Conservation (phyloP, 2,329 filamentous ascomycete genomes). For the Claviceps citrina region DNA sequence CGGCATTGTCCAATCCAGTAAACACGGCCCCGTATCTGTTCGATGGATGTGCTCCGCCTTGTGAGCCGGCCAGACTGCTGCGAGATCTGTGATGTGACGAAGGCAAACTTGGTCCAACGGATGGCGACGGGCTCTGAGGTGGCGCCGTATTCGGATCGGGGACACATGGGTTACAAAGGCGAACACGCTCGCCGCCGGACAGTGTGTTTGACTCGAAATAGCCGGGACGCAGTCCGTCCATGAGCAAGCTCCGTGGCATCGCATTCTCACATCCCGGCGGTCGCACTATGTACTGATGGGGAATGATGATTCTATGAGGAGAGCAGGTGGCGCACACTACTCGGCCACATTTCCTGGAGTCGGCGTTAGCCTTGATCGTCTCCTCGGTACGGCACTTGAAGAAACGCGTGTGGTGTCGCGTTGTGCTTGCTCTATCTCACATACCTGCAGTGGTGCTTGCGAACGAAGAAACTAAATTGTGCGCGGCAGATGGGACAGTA, state of each 20-base stretch:
- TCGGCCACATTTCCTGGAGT: constrained; percentile 64
- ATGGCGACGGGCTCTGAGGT: constrained; percentile 27
- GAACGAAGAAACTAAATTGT: constrained; percentile 68
- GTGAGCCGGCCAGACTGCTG: constrained; percentile 25
- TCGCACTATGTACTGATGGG: constrained; percentile 79
- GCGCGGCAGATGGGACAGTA: constrained; percentile 72
- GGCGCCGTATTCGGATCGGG: constrained; percentile 45
- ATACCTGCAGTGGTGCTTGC: constrained; percentile 85
- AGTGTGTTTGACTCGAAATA: constrained; percentile 29
- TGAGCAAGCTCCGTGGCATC: constrained; percentile 20
- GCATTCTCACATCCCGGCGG: constrained; percentile 40
- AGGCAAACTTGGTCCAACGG: constrained; percentile 18
- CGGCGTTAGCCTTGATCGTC: constrained; percentile 6
- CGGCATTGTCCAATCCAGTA: constrained; percentile 16
- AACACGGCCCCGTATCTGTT: constrained; percentile 24
- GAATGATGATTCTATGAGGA: constrained; percentile 87
- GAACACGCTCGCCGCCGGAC: constrained; percentile 40
- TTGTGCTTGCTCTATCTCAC: not conserved
- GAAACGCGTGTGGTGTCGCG: not conserved
- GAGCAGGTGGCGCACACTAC: constrained; percentile 86
- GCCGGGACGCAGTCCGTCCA: constrained; percentile 24
- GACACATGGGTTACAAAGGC: constrained; percentile 47
- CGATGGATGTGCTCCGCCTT: constrained; percentile 15
- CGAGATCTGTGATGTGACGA: constrained; percentile 29
- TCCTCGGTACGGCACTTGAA: not conserved